Evolutionary conservation across 148 eudicot genomes (phyloP), one percentile per base, ranked within the genome.

Genomic region (Rhododendron henanense): DNA sequence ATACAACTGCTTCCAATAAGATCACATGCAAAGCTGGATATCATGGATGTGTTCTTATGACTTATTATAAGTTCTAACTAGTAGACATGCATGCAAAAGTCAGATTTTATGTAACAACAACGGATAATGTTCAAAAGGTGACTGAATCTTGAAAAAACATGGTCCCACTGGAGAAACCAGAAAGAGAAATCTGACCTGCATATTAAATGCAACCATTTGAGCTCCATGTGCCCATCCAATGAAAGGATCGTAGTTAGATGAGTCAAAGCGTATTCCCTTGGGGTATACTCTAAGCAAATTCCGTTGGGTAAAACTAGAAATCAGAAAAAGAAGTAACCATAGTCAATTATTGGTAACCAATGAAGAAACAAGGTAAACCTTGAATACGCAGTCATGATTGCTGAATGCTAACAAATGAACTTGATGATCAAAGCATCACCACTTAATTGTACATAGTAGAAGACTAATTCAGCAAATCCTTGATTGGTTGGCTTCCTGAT

Each of bases 161-260:
- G 61, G 7, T 11, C 41, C 28, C 39, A 28, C n/a, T 57, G 71
- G 23, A 57, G 33, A 19, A 14, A 80, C 1, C n/a, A 44, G 44
- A 47, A 59, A 2, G 10, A 48, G 77, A 44, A 33, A 79, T 73
- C 18, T 65, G 74, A 92, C 96, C 93, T 95, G 96, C 96, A 93
- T 92, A 67, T 95, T 93, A 85, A 92, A 92, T 23, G 96, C 96
- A 79, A 93, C 96, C 96, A 95, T 94, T 85, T 95, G 98, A 65
- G 95, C 95, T 86, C 96, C 95, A 91, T 93, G 95, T 35, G 82
- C 88, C 98, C 98, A 95, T 23, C 92, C 93, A 44, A 85, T 61
- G 1, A 91, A 37, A 84, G 98, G 96, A 86, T 92, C 81, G 84
- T 91, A 95, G 69, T 95, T 95, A 23, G 98, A 89, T 23, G 98